Conservation (phyloP, 2,329 filamentous ascomycete genomes). For the Colletotrichum noveboracense region DNA sequence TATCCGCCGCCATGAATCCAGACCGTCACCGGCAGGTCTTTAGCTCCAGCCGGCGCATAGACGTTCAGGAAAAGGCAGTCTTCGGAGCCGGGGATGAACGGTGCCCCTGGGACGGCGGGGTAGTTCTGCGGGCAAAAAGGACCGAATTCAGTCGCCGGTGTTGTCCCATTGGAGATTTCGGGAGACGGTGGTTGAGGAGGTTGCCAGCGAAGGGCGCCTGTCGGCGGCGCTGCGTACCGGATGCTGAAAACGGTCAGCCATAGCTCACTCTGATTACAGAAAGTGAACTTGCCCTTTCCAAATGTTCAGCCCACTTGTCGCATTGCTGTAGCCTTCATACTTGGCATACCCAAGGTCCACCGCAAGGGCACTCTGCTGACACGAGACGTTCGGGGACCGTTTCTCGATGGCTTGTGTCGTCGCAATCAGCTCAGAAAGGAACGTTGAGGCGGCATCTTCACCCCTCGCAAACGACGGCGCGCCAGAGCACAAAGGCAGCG, state of each 20-base stretch:
- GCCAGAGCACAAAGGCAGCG: background rate
- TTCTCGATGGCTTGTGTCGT: background rate
- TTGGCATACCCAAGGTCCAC: conserved; percentile 51
- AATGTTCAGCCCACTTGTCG: conserved; percentile 40
- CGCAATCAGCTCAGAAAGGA: background rate
- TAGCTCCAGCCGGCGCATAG: conserved; percentile 43
- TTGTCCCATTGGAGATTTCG: conserved; percentile 28
- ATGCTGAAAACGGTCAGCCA: conserved; percentile 34
- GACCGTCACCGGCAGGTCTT: conserved; percentile 46
- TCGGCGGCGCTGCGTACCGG: conserved; percentile 48
- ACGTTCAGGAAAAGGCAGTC: conserved; percentile 54
- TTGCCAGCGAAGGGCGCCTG: conserved; percentile 47
- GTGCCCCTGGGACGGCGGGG: conserved; percentile 25
- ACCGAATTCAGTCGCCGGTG: conserved; percentile 33
- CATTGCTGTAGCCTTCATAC: conserved; percentile 48
- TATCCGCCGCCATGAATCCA: conserved; percentile 55
- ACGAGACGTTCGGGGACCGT: background rate
- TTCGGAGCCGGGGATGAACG: conserved; percentile 34
- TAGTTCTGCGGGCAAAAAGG: conserved; percentile 38
- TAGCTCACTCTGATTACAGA: background rate
- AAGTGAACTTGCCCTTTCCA: conserved; percentile 46
- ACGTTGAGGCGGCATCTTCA: background rate
- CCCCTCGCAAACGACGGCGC: background rate
- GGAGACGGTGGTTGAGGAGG: conserved; percentile 36
- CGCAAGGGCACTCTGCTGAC: background rate